Percentiles rank a stretch among this genome's conserved stretches.
phyloP scores from a whole-genome alignment of 1,139 yeast genomes.

The Blastobotrys malaysiensis region DNA sequence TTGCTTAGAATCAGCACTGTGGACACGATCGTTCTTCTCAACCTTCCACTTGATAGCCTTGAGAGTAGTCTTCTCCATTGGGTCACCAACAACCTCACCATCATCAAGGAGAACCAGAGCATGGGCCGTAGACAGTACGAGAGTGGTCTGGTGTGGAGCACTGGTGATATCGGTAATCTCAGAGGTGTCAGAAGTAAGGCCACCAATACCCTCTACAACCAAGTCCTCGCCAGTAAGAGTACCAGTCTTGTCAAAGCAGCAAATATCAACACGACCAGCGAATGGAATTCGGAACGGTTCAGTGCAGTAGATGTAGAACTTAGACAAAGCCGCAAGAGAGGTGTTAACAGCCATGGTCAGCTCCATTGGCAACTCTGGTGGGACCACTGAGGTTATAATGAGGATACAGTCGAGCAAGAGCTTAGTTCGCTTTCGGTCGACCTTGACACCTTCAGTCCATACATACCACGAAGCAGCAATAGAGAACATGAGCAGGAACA shows the following conservation, averaged over 20 bases:
- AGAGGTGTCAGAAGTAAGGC: slow-evolving; percentile 51
- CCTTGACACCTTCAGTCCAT: slow-evolving; percentile 94
- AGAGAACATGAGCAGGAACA: slow-evolving; percentile 85
- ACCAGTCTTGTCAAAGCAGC: slow-evolving; percentile 98
- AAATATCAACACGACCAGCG: slow-evolving; percentile 97
- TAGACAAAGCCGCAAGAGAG: slow-evolving; percentile 80
- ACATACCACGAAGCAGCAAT: slow-evolving; percentile 97
- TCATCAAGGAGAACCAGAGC: slow-evolving; percentile 90
- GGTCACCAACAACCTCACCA: slow-evolving; percentile 97
- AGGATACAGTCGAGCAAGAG: slow-evolving; percentile 91
- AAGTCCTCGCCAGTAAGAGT: slow-evolving; percentile 96
- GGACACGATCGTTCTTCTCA: slow-evolving; percentile 55
- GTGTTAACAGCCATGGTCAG: slow-evolving; percentile 96
- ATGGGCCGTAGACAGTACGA: slow-evolving; percentile 90
- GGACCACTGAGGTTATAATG: slow-evolving; percentile 95
- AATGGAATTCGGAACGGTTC: slow-evolving; percentile 98
- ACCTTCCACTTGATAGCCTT: slow-evolving; percentile 85
- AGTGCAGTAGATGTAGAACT: slow-evolving; percentile 89
- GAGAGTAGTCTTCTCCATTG: slow-evolving; percentile 96
- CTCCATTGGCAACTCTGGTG: slow-evolving; percentile 99
- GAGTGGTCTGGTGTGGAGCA: slow-evolving; percentile 61
- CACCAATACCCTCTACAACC: slow-evolving; percentile 94
- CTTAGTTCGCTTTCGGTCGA: slow-evolving; percentile 94
- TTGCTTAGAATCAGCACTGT: slow-evolving; percentile 27
- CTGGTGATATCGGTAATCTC: slow-evolving; percentile 53